Conservation (phyloP, 164 flowering plant species). For the Houttuynia cordata region DNA sequence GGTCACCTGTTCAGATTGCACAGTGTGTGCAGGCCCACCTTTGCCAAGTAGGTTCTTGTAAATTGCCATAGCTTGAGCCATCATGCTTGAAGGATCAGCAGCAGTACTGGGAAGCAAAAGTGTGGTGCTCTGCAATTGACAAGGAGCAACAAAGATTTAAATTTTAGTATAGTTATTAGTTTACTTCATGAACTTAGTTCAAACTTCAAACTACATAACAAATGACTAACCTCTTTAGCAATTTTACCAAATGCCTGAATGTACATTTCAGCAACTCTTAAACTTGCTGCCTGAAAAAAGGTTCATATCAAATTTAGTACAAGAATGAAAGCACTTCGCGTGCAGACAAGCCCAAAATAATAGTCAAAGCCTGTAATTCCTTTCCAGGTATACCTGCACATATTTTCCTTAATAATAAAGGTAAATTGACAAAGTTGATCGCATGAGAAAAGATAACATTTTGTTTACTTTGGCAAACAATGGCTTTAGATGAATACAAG, state of each 20-base stretch:
- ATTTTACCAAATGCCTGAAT: slow-evolving; percentile 68
- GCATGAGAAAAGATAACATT: too few relatives aligned
- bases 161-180: not conserved
- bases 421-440: too few relatives aligned
- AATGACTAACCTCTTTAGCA: slow-evolving; percentile 60
- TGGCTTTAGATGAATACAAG: too few relatives aligned
- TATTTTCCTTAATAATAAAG: too few relatives aligned
- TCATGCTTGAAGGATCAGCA: slow-evolving; percentile 49
- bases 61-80: slow-evolving; percentile 49
- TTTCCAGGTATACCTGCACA: too few relatives aligned
- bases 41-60: slow-evolving; percentile 45
- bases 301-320: slow-evolving; percentile 3
- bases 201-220: not conserved
- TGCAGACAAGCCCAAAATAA: too few relatives aligned
- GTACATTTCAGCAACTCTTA: slow-evolving; percentile 78
- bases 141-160: not conserved
- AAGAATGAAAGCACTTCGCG: not conserved
- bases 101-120: slow-evolving; percentile 60
- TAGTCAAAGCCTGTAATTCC: too few relatives aligned
- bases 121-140: slow-evolving; percentile 49
- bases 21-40: not conserved
- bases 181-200: not conserved
- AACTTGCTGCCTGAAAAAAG: slow-evolving; percentile 72
- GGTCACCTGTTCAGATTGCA: slow-evolving; percentile 4
- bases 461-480: too few relatives aligned